A percentile compares a stretch with the other conserved stretches of the same genome.
Evolutionary conservation across 768 basidiomycete genomes (phyloP).

Genomic region (Tulasnella sp.): DNA sequence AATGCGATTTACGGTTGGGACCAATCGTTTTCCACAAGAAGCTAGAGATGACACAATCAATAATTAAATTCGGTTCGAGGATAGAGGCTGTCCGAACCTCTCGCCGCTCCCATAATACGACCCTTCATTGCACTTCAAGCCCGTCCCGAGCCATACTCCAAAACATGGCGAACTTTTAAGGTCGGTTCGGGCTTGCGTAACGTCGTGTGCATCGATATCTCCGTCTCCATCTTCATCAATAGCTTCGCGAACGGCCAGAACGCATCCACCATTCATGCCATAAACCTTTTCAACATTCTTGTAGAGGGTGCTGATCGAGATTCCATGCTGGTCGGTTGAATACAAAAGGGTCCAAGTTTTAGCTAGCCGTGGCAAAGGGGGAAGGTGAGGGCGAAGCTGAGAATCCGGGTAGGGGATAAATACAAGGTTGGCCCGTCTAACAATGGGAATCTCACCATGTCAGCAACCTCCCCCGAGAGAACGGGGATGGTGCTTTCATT

Average conservation of each 20-base stretch:
- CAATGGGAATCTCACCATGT: constrained; percentile 48
- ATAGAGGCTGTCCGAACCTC: constrained; percentile 45
- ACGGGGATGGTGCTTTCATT: constrained; percentile 53
- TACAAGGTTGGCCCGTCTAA: neutral
- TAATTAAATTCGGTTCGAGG: neutral
- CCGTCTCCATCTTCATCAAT: constrained; percentile 37
- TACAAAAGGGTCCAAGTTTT: constrained; percentile 75
- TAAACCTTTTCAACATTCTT: constrained; percentile 33
- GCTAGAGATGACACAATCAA: constrained; percentile 38
- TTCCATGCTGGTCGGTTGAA: constrained; percentile 92
- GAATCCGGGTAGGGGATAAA: neutral
- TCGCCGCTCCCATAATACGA: constrained; percentile 88
- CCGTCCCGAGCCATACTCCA: constrained; percentile 81
- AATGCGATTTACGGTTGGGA: neutral
- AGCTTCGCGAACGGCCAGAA: constrained; percentile 65
- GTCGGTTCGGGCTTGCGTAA: neutral
- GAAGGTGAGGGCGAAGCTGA: constrained; percentile 69
- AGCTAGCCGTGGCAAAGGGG: constrained; percentile 67
- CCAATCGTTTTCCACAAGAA: constrained; percentile 64
- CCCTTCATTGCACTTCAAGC: constrained; percentile 48
- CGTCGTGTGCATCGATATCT: neutral
- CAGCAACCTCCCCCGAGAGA: constrained; percentile 51
- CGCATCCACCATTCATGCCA: constrained; percentile 42
- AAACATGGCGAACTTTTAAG: constrained; percentile 45
- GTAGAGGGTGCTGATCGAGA: constrained; percentile 86